Evolutionary conservation across 768 basidiomycete genomes (phyloP).

Genomic region (Pleurotus platypus): DNA sequence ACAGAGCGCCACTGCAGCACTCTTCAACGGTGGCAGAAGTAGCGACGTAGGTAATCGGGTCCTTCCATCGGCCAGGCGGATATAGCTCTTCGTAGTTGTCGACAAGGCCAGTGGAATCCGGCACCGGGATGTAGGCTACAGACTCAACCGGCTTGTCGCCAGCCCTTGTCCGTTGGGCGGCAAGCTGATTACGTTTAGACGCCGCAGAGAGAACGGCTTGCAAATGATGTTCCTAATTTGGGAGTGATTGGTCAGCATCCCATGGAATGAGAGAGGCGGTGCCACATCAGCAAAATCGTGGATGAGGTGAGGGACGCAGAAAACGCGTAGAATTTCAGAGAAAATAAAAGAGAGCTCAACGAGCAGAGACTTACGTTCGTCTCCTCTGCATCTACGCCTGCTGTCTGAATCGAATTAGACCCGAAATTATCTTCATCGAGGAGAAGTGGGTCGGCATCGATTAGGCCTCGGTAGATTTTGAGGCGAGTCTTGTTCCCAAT

Average conservation of each 20-base stretch:
- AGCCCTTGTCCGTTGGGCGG: conserved; percentile 24
- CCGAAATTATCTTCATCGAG: conserved; percentile 68
- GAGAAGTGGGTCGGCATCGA: conserved; percentile 76
- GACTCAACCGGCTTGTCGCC: conserved; percentile 27
- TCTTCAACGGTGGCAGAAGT: conserved; percentile 89
- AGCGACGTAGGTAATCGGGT: conserved; percentile 74
- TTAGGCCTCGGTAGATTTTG: conserved; percentile 75
- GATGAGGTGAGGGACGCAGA: conserved; percentile 10
- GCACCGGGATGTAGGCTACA: conserved; percentile 85
- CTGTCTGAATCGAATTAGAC: conserved; percentile 54
- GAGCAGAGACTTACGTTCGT: conserved; percentile 74
- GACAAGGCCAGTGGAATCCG: conserved; percentile 80
- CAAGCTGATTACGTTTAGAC: conserved; percentile 29
- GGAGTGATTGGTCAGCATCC: conserved; percentile 36
- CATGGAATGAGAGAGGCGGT: conserved; percentile 37
- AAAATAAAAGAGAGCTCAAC: conserved; percentile 8
- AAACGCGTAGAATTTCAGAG: conserved; percentile 11
- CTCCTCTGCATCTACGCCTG: conserved; percentile 90
- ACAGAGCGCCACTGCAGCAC: conserved; percentile 51
- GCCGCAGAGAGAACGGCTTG: conserved; percentile 45
- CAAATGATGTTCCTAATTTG: conserved; percentile 49
- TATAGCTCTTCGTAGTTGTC: conserved; percentile 80
- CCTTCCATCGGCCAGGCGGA: conserved; percentile 62
- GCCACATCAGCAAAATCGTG: conserved; percentile 21
- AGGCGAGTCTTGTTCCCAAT: conserved; percentile 92